phyloP scores from a whole-genome alignment of 306 rosid genomes.

The Quercus bicolor region DNA sequence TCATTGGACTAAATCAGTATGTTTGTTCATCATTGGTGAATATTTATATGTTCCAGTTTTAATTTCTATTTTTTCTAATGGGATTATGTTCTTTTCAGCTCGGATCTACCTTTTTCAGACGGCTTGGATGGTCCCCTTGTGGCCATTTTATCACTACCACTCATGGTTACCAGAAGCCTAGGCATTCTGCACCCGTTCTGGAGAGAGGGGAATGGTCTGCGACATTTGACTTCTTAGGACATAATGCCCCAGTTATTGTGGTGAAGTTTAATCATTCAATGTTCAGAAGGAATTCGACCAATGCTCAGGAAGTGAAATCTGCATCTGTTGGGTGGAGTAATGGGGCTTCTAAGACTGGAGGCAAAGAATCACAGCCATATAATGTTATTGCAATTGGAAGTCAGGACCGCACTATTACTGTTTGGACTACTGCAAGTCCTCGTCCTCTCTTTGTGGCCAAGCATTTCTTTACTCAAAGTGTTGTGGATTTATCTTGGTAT shows the following conservation, averaged over 20 bases:
- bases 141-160: conserved; percentile 98
- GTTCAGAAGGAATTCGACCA: conserved; percentile 68
- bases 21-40: conserved; percentile 26
- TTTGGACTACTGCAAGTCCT: conserved; percentile 98
- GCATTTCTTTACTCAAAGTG: conserved; percentile 96
- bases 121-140: conserved; percentile 99
- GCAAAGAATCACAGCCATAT: conserved; percentile 81
- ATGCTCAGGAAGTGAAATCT: conserved; percentile 68
- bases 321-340: conserved; percentile 84
- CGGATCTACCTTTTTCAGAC: conserved; percentile 96
- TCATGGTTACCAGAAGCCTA: conserved; percentile 98
- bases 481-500: conserved; percentile 98
- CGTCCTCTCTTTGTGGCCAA: conserved; percentile 99
- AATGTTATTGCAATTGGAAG: conserved; percentile 98
- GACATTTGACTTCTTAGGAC: conserved; percentile 96
- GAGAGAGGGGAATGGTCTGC: conserved; percentile 99
- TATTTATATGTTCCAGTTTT: conserved; percentile 4
- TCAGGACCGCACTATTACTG: conserved; percentile 95
- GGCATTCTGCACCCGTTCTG: conserved; percentile 98
- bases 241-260: conserved; percentile 93
- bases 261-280: conserved; percentile 96
- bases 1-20: conserved; percentile 94
- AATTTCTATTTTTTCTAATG: conserved; percentile 38
- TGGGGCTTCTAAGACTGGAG: conserved; percentile 74
- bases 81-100: conserved; percentile 55